Conservation (phyloP, 495 filamentous ascomycete genomes). For the Copromyces sp. region DNA sequence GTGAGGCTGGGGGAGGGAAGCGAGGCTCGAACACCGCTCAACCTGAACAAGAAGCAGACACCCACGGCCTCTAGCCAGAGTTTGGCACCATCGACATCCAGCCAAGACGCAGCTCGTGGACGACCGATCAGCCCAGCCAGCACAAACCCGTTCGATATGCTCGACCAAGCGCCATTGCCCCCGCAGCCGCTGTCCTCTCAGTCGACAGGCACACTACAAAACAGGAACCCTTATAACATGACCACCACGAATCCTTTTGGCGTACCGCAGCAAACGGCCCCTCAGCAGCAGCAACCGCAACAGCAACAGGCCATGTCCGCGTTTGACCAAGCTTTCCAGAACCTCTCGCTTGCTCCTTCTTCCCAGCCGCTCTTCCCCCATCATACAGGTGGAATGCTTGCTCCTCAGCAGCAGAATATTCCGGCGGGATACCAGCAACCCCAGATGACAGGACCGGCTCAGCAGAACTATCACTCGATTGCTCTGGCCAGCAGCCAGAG, state of each 20-base stretch:
- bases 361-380: slow-evolving; percentile 67
- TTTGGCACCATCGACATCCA: slow-evolving; percentile 30
- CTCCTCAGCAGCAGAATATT: slow-evolving; percentile 37
- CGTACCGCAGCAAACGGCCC: slow-evolving; percentile 18
- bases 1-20: slow-evolving; percentile 61
- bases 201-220: slow-evolving; percentile 44
- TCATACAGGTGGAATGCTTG: slow-evolving; percentile 67
- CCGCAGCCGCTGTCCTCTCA: slow-evolving; percentile 47
- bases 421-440: slow-evolving; percentile 40
- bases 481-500: slow-evolving; percentile 37
- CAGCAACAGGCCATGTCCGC: slow-evolving; percentile 27
- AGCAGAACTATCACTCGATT: slow-evolving; percentile 39
- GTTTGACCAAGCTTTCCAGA: slow-evolving; percentile 60
- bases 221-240: slow-evolving; percentile 37
- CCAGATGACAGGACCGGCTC: slow-evolving; percentile 49
- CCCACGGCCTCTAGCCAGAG: slow-evolving; percentile 17
- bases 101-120: slow-evolving; percentile 18
- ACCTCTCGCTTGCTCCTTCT: slow-evolving; percentile 52
- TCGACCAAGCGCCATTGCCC: slow-evolving; percentile 28
- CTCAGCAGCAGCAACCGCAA: neutral
- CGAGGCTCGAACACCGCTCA: neutral
- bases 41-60: neutral
- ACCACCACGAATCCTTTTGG: slow-evolving; percentile 42
- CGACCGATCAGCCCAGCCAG: slow-evolving; percentile 36
- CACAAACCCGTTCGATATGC: slow-evolving; percentile 59